Evolutionary conservation across 108 stramenopile genomes (phyloP), one percentile per base, ranked within the genome.

Genomic region (Skeletonema potamos): DNA sequence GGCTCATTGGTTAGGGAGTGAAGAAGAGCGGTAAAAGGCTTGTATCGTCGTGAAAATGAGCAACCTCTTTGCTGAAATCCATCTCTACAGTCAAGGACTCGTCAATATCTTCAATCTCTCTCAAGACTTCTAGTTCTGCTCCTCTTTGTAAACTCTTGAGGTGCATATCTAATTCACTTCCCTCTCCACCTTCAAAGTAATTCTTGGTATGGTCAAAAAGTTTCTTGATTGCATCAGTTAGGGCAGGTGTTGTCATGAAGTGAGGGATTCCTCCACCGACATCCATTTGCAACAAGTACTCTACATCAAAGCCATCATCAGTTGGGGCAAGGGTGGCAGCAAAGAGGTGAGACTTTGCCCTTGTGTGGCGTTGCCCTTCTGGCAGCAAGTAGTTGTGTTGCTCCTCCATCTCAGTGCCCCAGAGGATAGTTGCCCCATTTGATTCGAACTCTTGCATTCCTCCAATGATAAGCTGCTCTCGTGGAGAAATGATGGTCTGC

Each of bases 361-460:
- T 65, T 18, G 81, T 77, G 33, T 68, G 76, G 36, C 81, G 76
- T 32, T 72, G 60, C 33, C 73, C 73, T 8, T 70, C 64, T 29
- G 81, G 81, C 2, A 82, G 30, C 33, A 82, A 34, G 32, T 82
- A 76, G 51, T 82, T 74, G 71, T 82, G 81, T 29, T 60, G 72
- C 39, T 82, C 81, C 22, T 82, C 81, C 81, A 82, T 76, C 37
- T 82, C 81, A 11, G 81, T 82, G 15, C 81, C 81, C 81, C 81
- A 82, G 6, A 74, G 61, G 32, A 82, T 74, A 2, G 76, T 77
- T 6, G 73, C 66, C 4, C 81, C 81, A 62, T 82, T 65, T n/a
- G n/a, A n/a, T n/a, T 66, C 20, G 30, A 76, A 82, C 27, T 82
- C 68, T 66, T 82, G 81, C 39, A 67, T 62, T 1, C 81, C 81